Conservation (phyloP, 225 moss, liverwort and hornwort species). For the Bryum argenteum region DNA sequence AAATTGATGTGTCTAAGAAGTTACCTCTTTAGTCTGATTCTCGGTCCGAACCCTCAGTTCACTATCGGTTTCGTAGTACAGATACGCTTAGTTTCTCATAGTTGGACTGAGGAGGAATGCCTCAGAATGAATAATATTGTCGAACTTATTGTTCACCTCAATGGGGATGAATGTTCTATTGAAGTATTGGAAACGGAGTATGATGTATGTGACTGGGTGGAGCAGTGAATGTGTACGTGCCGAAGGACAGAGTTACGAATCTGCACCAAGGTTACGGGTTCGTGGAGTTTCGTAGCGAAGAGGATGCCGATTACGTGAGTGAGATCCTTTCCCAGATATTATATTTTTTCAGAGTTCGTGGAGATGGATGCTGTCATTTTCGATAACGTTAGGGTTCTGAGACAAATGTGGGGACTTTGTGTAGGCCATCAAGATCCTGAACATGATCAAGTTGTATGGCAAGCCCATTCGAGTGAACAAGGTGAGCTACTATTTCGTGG, state of each 20-base stretch:
- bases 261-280: constrained; percentile 99
- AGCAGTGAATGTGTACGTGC: constrained; percentile 95
- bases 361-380: neutral
- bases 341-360: neutral
- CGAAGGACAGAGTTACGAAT: constrained; percentile 98
- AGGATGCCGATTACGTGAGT: constrained; percentile 97
- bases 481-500: constrained; percentile 41
- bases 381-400: constrained; percentile 4
- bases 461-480: constrained; percentile 99
- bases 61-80: no score
- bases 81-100: no score
- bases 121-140: no score
- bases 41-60: no score
- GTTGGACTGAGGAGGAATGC: no score
- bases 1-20: no score
- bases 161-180: neutral
- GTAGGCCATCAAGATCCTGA: constrained; percentile 72
- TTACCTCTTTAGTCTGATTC: no score
- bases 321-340: neutral
- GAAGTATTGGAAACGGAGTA: neutral
- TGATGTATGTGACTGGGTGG: constrained; percentile 21
- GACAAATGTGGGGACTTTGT: neutral
- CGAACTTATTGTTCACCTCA: neutral
- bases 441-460: constrained; percentile 98
- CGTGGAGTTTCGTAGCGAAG: constrained; percentile 98